These are phyloP conservation scores for Termitomyces eurrhizus DNA, from an alignment of 768 basidiomycete genomes.

Conservation along the genomic window DNA sequence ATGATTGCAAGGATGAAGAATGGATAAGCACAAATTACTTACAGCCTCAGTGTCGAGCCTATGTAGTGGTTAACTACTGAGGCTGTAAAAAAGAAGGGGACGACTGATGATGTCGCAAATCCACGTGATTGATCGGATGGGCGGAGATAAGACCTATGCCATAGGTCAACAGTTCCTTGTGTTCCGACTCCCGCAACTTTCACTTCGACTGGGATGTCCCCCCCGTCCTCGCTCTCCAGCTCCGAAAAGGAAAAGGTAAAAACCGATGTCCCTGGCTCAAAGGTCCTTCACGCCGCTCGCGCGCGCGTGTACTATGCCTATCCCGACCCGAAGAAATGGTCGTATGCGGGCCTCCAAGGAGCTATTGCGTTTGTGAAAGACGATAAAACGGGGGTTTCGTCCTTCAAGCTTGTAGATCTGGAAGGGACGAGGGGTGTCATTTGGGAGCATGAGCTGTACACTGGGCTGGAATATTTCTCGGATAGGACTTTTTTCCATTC, in stretches of 20 bases:
- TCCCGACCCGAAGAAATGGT: slow-evolving; percentile 75
- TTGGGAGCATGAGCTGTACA: slow-evolving; percentile 92
- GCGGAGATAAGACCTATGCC: too few species aligned
- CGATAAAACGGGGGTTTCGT: slow-evolving; percentile 47
- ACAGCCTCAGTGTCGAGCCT: too few species aligned
- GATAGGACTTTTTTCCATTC: slow-evolving; percentile 92
- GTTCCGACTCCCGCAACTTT: neutral
- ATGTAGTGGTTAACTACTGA: too few species aligned
- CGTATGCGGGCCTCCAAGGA: slow-evolving; percentile 85
- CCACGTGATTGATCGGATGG: too few species aligned
- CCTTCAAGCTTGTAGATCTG: slow-evolving; percentile 82
- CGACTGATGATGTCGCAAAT: too few species aligned
- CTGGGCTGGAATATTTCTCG: slow-evolving; percentile 73
- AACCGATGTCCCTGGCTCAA: slow-evolving; percentile 54
- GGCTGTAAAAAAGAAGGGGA: too few species aligned
- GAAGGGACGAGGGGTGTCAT: slow-evolving; percentile 80
- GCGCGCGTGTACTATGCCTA: slow-evolving; percentile 90
- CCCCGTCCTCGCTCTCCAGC: slow-evolving; percentile 54
- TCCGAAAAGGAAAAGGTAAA: slow-evolving; percentile 82
- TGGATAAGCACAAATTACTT: too few species aligned
- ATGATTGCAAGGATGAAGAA: too few species aligned
- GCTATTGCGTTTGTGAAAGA: slow-evolving; percentile 73
- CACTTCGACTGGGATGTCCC: neutral
- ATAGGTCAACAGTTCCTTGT: too few species aligned
- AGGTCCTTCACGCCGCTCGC: slow-evolving; percentile 78